Conservation (phyloP, 2,329 filamentous ascomycete genomes). For the Pleochaeta shiraiana region DNA sequence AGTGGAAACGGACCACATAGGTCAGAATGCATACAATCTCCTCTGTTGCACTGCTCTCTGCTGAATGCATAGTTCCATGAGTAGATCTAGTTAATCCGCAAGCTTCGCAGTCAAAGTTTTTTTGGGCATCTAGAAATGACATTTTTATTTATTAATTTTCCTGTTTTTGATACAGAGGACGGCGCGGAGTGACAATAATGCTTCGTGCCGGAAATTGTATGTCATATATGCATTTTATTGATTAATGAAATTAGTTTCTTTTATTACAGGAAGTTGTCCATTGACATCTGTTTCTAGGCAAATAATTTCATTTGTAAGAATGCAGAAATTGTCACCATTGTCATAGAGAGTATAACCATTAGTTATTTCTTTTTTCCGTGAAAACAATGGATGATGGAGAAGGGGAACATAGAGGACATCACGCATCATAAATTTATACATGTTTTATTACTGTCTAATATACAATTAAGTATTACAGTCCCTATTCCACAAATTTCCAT, state of each 20-base stretch:
- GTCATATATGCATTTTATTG: background rate
- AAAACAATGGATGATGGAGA: background rate
- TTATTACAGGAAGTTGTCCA: background rate
- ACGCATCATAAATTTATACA: background rate
- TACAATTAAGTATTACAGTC: background rate
- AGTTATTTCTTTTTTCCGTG: background rate
- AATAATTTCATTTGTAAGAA: background rate
- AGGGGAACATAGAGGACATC: background rate
- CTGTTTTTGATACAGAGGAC: background rate
- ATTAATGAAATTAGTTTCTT: background rate
- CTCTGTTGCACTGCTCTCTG: background rate
- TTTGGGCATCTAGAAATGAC: background rate
- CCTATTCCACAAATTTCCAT: background rate
- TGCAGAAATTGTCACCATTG: background rate
- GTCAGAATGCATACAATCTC: background rate
- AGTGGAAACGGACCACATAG: background rate
- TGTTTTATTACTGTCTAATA: background rate
- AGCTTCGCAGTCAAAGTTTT: constrained; percentile 1
- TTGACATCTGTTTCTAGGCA: background rate
- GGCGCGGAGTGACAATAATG: background rate
- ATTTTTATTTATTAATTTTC: background rate
- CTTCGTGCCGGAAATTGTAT: constrained; percentile 1
- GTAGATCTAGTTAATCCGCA: background rate
- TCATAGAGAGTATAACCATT: background rate
- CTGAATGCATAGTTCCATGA: background rate